Evolutionary conservation across 2,329 filamentous ascomycete species (phyloP), one percentile per base, ranked within the genome.

Genomic region (Cordyceps militaris): DNA sequence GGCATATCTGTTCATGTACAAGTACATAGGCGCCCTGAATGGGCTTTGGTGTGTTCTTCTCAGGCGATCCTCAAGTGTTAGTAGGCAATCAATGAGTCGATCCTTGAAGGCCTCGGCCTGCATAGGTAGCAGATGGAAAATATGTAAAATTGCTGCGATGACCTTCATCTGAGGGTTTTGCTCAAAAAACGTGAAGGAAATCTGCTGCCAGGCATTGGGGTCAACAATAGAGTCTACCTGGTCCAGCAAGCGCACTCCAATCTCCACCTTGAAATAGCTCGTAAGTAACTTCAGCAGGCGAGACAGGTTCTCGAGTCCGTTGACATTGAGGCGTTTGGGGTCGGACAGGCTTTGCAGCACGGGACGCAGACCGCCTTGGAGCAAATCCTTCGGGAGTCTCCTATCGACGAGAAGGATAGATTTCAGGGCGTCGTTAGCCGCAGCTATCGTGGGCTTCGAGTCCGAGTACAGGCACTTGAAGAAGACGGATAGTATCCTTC

Each of bases 231-330:
- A 83, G 68, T 93, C 93, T 73, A 97, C 88, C 66, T 99, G 94
- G 62, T 97, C 93, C 10, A 99, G 79, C n/a, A 99, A 75, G 24
- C 94, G 84, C 23, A 90, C 84, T 7, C 94, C 95, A 56, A 99
- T 99, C 69, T 99, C 94, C 1, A 97, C 92, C 73, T 99, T 99
- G 74, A 99, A 99, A 71, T 99, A 99, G 60, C 94, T 97, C 0
- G 93, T 99, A 19, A 99, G 78, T 2, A 99, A 79, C 62, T 94
- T 93, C 60, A 99, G 74, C 1, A 99, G 79, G 40, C 93, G 85
- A 19, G 92, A 92, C 32, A 99, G 77, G 26, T 96, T 96, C 69
- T 97, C 92, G 4, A 99, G 77, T 2, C 92, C 92, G 65, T 92
- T 88, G 0, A 93, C 89, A 21, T 86, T 96, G 21, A 99, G 77